Conservation (phyloP, 176 grass and related monocot genomes). For the Sorghum bicolor region Sorghum_bicolor_NCBIv3 NC_012871.2:70170001-70170500, state of each 20-base stretch:
- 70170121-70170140: no score
- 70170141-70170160: slow-evolving; percentile 50
- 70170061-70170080: background rate
- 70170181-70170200: slow-evolving; percentile 74
- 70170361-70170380: background rate
- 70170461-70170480: background rate
- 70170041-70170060: background rate
- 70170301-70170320: slow-evolving; percentile 61
- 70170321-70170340: slow-evolving; percentile 70
- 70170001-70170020: slow-evolving; percentile 50
- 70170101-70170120: no score
- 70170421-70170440: background rate
- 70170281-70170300: slow-evolving; percentile 65
- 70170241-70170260: slow-evolving; percentile 73
- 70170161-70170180: slow-evolving; percentile 64
- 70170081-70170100: background rate
- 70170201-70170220: slow-evolving; percentile 64
- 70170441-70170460: background rate
- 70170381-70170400: background rate
- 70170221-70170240: slow-evolving; percentile 56
- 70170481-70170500: background rate
- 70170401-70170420: background rate
- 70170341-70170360: slow-evolving; percentile 27
- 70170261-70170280: slow-evolving; percentile 62
- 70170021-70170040: slow-evolving; percentile 39